Conservation (phyloP, 352 stramenopile genomes). For the Stephanocyclus meneghinianus region DNA sequence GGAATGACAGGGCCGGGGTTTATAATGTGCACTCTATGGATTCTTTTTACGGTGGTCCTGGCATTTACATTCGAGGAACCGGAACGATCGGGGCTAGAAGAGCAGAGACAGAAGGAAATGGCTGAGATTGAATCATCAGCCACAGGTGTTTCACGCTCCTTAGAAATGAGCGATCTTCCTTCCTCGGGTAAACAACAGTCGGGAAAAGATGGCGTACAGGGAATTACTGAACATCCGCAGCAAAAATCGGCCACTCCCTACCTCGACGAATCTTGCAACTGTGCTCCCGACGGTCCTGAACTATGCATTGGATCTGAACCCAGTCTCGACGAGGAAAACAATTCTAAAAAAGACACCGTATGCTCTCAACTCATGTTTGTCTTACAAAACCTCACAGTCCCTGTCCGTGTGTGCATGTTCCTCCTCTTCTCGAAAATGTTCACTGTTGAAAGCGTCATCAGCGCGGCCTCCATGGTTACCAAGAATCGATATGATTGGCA, state of each 20-base stretch:
- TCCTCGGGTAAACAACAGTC: not conserved
- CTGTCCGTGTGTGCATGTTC: constrained; percentile 51
- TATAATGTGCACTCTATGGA: constrained; percentile 73
- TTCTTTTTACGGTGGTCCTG: constrained; percentile 49
- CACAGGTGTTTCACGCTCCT: not conserved
- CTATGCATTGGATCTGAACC: constrained; percentile 2
- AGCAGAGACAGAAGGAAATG: constrained; percentile 35
- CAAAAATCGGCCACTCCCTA: constrained; percentile 15
- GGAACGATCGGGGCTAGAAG: constrained; percentile 57
- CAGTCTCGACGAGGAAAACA: not conserved
- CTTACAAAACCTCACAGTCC: constrained; percentile 40
- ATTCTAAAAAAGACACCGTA: not conserved
- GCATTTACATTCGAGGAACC: constrained; percentile 62
- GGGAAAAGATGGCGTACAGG: not conserved
- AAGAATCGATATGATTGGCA: constrained; percentile 77
- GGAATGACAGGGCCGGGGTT: constrained; percentile 72
- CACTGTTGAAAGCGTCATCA: constrained; percentile 64
- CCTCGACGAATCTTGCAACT: constrained; percentile 6
- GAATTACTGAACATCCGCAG: not conserved
- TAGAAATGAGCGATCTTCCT: constrained; percentile 27
- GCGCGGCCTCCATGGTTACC: constrained; percentile 59
- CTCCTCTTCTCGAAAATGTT: constrained; percentile 67
- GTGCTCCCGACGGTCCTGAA: not conserved
- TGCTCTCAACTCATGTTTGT: constrained; percentile 34
- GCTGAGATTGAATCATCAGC: not conserved